phyloP scores from a whole-genome alignment of 495 filamentous ascomycete genomes.

The Neurospora pannonica region DNA sequence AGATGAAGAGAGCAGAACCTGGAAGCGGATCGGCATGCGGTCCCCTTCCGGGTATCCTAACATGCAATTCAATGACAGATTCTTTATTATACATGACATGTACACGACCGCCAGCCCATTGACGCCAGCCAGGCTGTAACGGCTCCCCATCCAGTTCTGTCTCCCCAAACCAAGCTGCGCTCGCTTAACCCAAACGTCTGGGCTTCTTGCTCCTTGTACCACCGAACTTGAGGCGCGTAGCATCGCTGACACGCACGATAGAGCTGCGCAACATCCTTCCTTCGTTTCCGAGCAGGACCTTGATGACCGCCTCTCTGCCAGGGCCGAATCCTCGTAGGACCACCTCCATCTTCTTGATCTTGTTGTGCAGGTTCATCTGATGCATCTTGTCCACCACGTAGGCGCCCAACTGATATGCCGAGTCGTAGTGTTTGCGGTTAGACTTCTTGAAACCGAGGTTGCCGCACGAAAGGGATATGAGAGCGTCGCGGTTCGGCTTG shows the following conservation, averaged over 20 bases:
- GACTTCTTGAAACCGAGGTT: constrained; percentile 81
- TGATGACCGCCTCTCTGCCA: constrained; percentile 79
- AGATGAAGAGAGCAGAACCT: background rate
- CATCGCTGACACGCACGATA: constrained; percentile 69
- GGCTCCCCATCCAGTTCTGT: background rate
- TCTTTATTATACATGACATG: constrained; percentile 16
- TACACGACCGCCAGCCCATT: constrained; percentile 6
- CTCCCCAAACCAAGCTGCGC: background rate
- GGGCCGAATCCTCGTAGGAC: constrained; percentile 71
- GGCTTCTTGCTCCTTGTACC: constrained; percentile 75
- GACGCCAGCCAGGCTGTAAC: background rate
- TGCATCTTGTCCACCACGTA: constrained; percentile 71
- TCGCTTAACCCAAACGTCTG: constrained; percentile 65
- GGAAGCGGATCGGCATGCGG: background rate
- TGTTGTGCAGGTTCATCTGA: constrained; percentile 53
- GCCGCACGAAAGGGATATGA: constrained; percentile 68
- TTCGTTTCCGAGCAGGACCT: constrained; percentile 79
- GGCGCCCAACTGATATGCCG: constrained; percentile 81
- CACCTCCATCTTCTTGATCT: constrained; percentile 63
- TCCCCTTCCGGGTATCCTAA: background rate
- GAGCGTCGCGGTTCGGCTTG: constrained; percentile 62
- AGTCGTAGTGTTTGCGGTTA: constrained; percentile 70
- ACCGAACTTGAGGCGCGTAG: constrained; percentile 87
- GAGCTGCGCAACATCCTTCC: constrained; percentile 60
- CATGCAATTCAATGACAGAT: background rate